Conservation (phyloP, 768 basidiomycete species). For the Sarcodon sp. region DNA sequence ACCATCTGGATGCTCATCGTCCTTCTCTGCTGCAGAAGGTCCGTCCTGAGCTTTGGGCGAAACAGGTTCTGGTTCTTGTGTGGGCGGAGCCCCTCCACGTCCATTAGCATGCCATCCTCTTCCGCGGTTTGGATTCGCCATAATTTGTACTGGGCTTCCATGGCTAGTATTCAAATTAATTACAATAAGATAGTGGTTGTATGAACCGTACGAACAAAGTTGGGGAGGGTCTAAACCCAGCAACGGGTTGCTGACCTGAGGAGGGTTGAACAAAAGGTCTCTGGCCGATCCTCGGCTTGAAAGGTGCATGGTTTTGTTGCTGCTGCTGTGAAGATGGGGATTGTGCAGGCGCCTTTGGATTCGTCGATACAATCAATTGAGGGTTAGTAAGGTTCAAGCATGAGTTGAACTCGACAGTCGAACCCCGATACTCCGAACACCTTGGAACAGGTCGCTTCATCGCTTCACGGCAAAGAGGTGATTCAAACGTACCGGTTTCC, state of each 20-base stretch:
- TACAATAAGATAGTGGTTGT: background rate
- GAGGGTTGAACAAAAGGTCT: slow-evolving; percentile 44
- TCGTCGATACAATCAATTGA: slow-evolving; percentile 74
- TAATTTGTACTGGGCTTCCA: slow-evolving; percentile 45
- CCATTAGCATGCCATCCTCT: slow-evolving; percentile 18
- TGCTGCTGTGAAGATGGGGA: slow-evolving; percentile 36
- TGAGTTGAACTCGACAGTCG: slow-evolving; percentile 73
- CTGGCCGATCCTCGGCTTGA: slow-evolving; percentile 59
- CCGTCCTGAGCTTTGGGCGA: background rate
- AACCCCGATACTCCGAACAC: slow-evolving; percentile 88
- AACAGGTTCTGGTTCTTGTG: background rate
- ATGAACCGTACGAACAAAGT: slow-evolving; percentile 17
- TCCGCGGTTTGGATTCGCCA: slow-evolving; percentile 63
- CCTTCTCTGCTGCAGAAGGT: too few species aligned
- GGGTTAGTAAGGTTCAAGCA: slow-evolving; percentile 82
- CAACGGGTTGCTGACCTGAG: slow-evolving; percentile 37
- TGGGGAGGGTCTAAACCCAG: slow-evolving; percentile 55
- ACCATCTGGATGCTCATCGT: background rate
- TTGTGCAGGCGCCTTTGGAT: slow-evolving; percentile 40
- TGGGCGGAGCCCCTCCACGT: slow-evolving; percentile 5
- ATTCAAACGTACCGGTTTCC: slow-evolving; percentile 50
- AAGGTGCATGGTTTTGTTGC: slow-evolving; percentile 34
- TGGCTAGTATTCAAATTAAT: slow-evolving; percentile 12
- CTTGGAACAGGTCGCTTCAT: slow-evolving; percentile 20
- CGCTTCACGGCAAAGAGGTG: slow-evolving; percentile 1